Evolutionary conservation across 208 protist genomes (phyloP), one percentile per base, ranked within the genome.

Genomic region (Phytomonas francai): DNA sequence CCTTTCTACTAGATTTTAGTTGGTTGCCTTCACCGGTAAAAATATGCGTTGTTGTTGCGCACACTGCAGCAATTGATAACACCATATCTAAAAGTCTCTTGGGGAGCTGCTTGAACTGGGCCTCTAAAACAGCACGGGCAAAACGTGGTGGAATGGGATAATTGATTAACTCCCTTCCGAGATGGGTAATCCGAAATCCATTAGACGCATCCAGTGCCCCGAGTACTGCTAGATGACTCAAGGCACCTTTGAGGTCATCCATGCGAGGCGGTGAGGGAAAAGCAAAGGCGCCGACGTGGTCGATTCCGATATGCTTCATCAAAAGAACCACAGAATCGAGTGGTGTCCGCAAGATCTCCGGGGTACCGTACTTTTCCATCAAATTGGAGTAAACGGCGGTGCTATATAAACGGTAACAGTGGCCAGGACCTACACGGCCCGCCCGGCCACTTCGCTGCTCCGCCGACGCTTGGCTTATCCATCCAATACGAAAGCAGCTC

Each of bases 381-480:
- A 98, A 79, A 71, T 98, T 98, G 4, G 98, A 83, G 81, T 91
- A 99, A 0, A 98, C 97, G 0, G 85, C 79, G 34, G 98, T 97
- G 45, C 97, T 99, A 84, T 98, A 99, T 19, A 99, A 80, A n/a
- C 97, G 96, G 80, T 98, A 99, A 80, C 97, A 98, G 77, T 98
- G 98, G 9, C 98, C 98, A 19, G 98, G 95, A 39, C 89, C 96
- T 25, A 95, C 79, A 77, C 97, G 88, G 34, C 97, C 97, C 19
- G 98, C 98, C 71, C 98, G 90, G 8, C 98, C 98, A 71, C 93
- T 95, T 65, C 98, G 87, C 82, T 99, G 98, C 72, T 94, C 88
- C 4, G 98, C 96, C 2, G 97, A 97, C 7, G 98, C 98, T 81
- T 99, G 91, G 67, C 92, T 98, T 36, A 98, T 98, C 77, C 98